Conservation (phyloP, 441 rosid species). For the Populus trichocarpa region DNA sequence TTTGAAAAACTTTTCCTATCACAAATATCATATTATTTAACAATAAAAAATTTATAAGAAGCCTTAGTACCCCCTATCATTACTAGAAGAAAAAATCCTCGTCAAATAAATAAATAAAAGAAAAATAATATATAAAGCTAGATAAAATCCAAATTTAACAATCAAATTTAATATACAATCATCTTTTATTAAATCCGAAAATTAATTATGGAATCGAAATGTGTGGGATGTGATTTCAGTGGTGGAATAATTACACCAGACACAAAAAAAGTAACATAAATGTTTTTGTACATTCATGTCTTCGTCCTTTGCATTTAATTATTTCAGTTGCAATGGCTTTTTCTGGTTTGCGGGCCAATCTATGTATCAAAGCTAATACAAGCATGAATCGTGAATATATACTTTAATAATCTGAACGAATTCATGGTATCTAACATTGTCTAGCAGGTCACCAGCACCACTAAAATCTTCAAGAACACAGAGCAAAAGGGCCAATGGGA, state of each 20-base stretch:
- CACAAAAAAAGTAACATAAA: not conserved
- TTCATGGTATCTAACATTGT: slow-evolving; percentile 12
- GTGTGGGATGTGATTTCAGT: not conserved
- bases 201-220: not conserved
- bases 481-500: not conserved
- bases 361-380: not conserved
- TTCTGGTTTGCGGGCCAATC: not conserved
- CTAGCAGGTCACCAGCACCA: slow-evolving; percentile 17
- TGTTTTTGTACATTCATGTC: not conserved
- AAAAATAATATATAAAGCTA: not conserved
- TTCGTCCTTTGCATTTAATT: not conserved
- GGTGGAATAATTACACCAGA: not conserved
- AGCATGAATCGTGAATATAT: not conserved
- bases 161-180: not conserved
- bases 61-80: too few species aligned
- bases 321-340: not conserved
- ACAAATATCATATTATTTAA: too few species aligned
- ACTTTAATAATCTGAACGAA: not conserved
- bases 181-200: slow-evolving; percentile 5
- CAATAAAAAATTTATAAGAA: too few species aligned
- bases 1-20: too few species aligned
- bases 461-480: not conserved
- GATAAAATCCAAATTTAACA: too few species aligned
- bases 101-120: not conserved
- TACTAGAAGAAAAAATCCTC: too few species aligned